Evolutionary conservation across 1,284 basidiomycete genomes (phyloP), one percentile per base, ranked within the genome.

Genomic region (Apiotrichum porosum): DNA sequence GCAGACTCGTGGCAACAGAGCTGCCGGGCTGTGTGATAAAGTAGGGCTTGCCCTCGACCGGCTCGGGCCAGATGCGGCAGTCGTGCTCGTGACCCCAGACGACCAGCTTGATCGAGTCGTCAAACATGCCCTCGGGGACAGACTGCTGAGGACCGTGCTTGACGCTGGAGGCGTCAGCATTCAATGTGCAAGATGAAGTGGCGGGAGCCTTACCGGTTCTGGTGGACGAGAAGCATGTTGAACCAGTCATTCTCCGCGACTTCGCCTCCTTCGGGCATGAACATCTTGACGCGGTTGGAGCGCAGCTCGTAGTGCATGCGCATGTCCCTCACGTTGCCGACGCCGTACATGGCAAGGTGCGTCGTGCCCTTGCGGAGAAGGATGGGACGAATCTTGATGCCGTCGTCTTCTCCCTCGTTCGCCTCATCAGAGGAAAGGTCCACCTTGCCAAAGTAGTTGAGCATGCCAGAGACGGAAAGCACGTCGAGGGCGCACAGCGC

Each of bases 71-170:
- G 51, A 97, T 91, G 22, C 90, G 82, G 67, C 93, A 97, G 70
- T 98, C 94, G 68, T 99, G 95, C 70, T 99, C 95, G 68, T 99
- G 95, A 2, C 95, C 94, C 94, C 94, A 98, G 1, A 98, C 79
- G 9, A 99, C 88, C 5, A 98, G 79, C 64, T 95, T 83, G 49
- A 97, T 80, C 60, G 85, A 88, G 65, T 98, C 90, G 66, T 97
- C 94, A 62, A 98, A 98, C 82, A 95, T 88, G 51, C 87, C 86
- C 66, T 98, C 95, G 3, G 93, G 92, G 0, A 97, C 92, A 21
- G 80, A 88, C 58, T 91, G 86, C 66, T 95, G 89, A 3, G 89
- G 88, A 1, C 90, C 90, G 67, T 93, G 93, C 52, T 88, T 86
- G 4, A 95, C 93, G 17, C 92, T 95, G 55, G 0, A 10, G 26